A percentile compares a stretch with the other conserved stretches of the same genome.
These are phyloP conservation scores for Termitomyces titanicus DNA, from an alignment of 768 basidiomycete species.

Conservation along the genomic window DNA sequence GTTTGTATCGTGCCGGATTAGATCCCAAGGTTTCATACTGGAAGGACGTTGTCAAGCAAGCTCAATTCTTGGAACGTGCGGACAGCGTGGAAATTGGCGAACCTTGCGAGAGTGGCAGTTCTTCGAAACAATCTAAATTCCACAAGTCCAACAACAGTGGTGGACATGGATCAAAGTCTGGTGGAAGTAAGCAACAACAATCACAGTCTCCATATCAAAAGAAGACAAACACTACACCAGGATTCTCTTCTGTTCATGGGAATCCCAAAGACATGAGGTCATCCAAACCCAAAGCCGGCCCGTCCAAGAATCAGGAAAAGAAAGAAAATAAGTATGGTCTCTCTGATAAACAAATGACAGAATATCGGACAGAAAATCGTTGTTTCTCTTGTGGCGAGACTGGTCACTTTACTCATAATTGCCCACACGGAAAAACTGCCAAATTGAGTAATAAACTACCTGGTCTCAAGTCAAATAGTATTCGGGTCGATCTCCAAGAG, in stretches of 20 bases:
- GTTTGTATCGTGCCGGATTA: constrained; percentile 24
- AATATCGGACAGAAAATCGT: neutral
- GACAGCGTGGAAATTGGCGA: neutral
- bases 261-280: no score
- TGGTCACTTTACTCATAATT: constrained; percentile 4
- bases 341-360: neutral
- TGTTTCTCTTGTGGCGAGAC: constrained; percentile 8
- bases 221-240: no score
- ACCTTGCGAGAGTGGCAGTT: neutral
- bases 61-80: constrained; percentile 24
- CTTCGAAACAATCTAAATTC: no score
- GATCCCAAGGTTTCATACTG: constrained; percentile 22
- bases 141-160: neutral
- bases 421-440: neutral
- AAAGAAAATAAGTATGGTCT: no score
- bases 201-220: no score
- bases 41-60: constrained; percentile 20
- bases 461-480: neutral
- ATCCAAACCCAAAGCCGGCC: neutral
- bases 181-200: neutral
- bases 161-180: neutral
- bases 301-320: neutral
- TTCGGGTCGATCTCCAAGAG: neutral
- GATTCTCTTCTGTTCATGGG: no score
- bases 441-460: neutral